Evolutionary conservation across 2,329 filamentous ascomycete species (phyloP), one percentile per base, ranked within the genome.

Genomic region (Phoma sp.): DNA sequence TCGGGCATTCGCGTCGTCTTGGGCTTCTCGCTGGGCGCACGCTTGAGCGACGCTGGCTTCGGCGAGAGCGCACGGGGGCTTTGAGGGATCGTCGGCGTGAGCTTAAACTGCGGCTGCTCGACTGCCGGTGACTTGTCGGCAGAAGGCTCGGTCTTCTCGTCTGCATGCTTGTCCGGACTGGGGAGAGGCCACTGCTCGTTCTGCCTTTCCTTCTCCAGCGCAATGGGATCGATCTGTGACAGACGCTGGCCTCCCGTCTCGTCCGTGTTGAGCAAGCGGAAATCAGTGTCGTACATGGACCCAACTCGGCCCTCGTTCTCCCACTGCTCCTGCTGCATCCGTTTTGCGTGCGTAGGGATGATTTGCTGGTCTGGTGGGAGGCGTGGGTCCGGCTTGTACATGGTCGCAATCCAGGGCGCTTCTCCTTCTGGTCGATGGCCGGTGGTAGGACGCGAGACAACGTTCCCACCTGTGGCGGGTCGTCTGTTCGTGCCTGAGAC

Each of bases 331-430:
- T 97, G 94, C 74, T 95, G 91, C 75, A 98, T 83, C 51, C 91
- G 85, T 68, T 89, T 92, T 12, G 95, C 95, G 60, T 98, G 92
- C 0, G 95, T 98, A 0, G 95, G 95, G 10, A 99, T 85, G 48
- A 99, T 87, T 72, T 99, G 95, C 75, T 99, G 91, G 59, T 99
- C 95, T 0, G 92, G 95, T 6, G 95, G 95, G 31, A 99, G 81
- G 57, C 92, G 88, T 27, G 95, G 95, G 72, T 99, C 95, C 0
- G 95, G 95, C 70, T 96, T 96, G 76, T 97, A 99, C 77, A 96
- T 92, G 21, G 90, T 91, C 40, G 95, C 85, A 77, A 98, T 85
- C 95, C 95, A 99, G 46, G 95, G 95, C 9, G 95, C 92, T 49
- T 98, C 94, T 19, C 95, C 95, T 79, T 98, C 95, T 0, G 93